Base-by-base conservation (phyloP, 208 protist genomes). In the Lotmaria passim region DNA sequence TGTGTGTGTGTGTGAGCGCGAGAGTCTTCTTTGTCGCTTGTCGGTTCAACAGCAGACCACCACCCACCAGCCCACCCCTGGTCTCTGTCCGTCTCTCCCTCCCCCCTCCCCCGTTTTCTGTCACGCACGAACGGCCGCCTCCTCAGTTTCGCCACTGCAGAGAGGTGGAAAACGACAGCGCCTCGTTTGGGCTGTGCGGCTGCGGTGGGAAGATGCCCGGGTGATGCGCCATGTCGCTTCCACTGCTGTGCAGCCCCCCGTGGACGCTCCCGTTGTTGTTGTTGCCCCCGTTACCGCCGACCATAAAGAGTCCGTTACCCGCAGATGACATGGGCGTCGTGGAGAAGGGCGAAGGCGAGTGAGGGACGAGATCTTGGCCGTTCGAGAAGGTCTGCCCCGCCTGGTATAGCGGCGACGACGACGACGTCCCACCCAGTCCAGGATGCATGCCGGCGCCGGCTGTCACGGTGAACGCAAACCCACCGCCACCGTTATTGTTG, bases 381-480 rank as follows among this genome's bases (percentile, higher is more conserved):
- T 31, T 57, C 24, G 60, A 34, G 23, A 75, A 75, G 44, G 39
- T 38, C 12, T 55, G 36, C 23, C 61, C 53, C 5, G 24, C 64
- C n/a, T 52, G 52, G 23, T 75, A 75, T 1, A 75, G 48, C 31
- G 61, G 55, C 8, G 70, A 63, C 4, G 69, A 62, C 7, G 60
- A 63, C 4, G 69, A 62, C 7, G 60, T 31, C 24, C 52, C 61
- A 2, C 36, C 53, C 30, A 75, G 21, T 8, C 60, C 60, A 19
- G 61, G 44, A 36, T 75, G 61, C 46, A 58, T 44, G 24, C 70
- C 70, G 15, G 64, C 72, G 3, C 70, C 70, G n/a, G 64, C 72
- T 7, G 73, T 78, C 17, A 78, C 73, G 3, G 73, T 78, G 41
- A 78, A 78, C 39, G 64, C 65, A 38, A 73, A 78, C 39, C 61